Evolutionary conservation across 2,329 filamentous ascomycete genomes (phyloP).

Genomic region (Hawksworthiomyces lignivorus): DNA sequence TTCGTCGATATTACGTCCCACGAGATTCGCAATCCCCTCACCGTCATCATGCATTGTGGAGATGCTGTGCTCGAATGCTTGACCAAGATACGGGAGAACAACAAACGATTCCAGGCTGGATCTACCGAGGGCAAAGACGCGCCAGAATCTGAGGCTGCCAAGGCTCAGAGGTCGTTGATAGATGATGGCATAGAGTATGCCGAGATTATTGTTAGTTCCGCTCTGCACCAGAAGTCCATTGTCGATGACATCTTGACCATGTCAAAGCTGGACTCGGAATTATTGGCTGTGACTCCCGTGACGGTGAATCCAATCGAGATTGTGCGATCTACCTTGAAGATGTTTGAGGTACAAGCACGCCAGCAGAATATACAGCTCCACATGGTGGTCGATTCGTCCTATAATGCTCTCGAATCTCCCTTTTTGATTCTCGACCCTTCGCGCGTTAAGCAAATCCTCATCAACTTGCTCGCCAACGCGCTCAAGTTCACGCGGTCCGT

Average conservation of each 20-base stretch:
- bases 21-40: slow-evolving; percentile 67
- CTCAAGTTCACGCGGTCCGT: slow-evolving; percentile 71
- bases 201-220: slow-evolving; percentile 69
- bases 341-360: slow-evolving; percentile 69
- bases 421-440: slow-evolving; percentile 66
- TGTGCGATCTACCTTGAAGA: slow-evolving; percentile 61
- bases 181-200: slow-evolving; percentile 62
- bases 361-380: slow-evolving; percentile 60
- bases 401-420: slow-evolving; percentile 45
- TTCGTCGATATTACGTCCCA: slow-evolving; percentile 73
- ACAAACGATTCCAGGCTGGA: too few relatives aligned
- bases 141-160: slow-evolving; percentile 14
- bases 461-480: slow-evolving; percentile 73
- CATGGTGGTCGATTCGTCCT: slow-evolving; percentile 56
- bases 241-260: slow-evolving; percentile 69
- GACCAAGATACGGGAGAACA: slow-evolving; percentile 31
- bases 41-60: slow-evolving; percentile 65
- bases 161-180: slow-evolving; percentile 35
- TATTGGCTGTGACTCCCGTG: slow-evolving; percentile 64
- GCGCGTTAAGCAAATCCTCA: slow-evolving; percentile 68
- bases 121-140: too few relatives aligned
- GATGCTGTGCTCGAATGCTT: slow-evolving; percentile 57
- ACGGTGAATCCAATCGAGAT: slow-evolving; percentile 60
- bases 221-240: slow-evolving; percentile 72
- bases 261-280: slow-evolving; percentile 68